phyloP scores from a whole-genome alignment of 129 eudicot genomes.

The Chrysanthemum seticuspe region DNA sequence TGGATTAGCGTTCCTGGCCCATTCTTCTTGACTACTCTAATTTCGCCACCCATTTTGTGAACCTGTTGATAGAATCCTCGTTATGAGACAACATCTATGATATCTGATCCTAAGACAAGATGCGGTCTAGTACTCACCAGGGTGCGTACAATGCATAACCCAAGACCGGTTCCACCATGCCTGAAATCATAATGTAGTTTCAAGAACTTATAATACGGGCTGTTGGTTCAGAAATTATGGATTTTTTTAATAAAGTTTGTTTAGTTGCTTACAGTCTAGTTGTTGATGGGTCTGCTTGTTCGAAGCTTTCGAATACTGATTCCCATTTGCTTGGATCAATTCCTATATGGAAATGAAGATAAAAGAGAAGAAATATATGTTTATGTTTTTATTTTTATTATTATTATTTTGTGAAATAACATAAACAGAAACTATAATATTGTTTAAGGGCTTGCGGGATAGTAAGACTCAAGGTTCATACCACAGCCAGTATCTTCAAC shows the following conservation, averaged over 20 bases:
- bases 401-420: neutral
- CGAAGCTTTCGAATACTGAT: slow-evolving; percentile 96
- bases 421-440: slow-evolving; percentile 12
- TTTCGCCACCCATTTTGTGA: slow-evolving; percentile 96
- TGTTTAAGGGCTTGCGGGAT: slow-evolving; percentile 9
- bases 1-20: slow-evolving; percentile 91
- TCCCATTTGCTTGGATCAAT: slow-evolving; percentile 98
- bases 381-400: neutral
- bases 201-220: neutral
- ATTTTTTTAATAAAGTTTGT: neutral
- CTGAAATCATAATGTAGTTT: slow-evolving; percentile 42
- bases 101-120: slow-evolving; percentile 9
- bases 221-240: neutral
- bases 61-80: slow-evolving; percentile 48
- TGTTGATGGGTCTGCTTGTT: slow-evolving; percentile 97
- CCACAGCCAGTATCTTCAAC: slow-evolving; percentile 96
- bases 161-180: slow-evolving; percentile 99
- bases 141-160: slow-evolving; percentile 93
- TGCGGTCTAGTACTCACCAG: slow-evolving; percentile 51
- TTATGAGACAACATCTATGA: slow-evolving; percentile 2
- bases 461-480: slow-evolving; percentile 36
- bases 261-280: slow-evolving; percentile 73
- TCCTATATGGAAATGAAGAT: slow-evolving; percentile 37
- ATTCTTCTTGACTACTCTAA: slow-evolving; percentile 79
- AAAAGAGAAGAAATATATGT: neutral